Evolutionary conservation across 768 basidiomycete genomes (phyloP).

Genomic region (Boletus rubropictus): DNA sequence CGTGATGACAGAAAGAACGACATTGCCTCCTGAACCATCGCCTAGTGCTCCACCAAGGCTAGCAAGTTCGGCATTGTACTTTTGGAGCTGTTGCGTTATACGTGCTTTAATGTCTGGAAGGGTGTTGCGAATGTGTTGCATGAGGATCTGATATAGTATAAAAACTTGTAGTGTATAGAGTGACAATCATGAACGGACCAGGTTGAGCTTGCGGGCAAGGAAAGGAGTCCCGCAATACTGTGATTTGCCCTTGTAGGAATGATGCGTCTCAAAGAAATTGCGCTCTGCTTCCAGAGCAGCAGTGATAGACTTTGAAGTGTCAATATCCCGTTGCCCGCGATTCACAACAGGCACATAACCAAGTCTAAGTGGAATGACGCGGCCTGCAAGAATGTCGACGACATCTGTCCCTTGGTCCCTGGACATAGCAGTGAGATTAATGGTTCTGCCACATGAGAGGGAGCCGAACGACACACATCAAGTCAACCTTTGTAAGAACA

Average conservation of each 20-base stretch:
- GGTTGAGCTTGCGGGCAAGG: slow-evolving; percentile 90
- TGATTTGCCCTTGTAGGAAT: slow-evolving; percentile 88
- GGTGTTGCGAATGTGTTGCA: slow-evolving; percentile 97
- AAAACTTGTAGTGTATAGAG: not conserved
- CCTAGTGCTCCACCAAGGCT: slow-evolving; percentile 84
- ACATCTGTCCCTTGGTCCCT: slow-evolving; percentile 99
- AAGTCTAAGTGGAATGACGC: slow-evolving; percentile 90
- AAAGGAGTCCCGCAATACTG: slow-evolving; percentile 98
- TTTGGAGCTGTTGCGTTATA: slow-evolving; percentile 85
- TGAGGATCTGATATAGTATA: slow-evolving; percentile 65
- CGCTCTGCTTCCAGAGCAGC: slow-evolving; percentile 85
- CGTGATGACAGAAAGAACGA: slow-evolving; percentile 95
- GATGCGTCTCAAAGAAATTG: slow-evolving; percentile 91
- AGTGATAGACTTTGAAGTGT: slow-evolving; percentile 76
- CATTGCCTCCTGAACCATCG: slow-evolving; percentile 79
- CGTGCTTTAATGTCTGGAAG: slow-evolving; percentile 98
- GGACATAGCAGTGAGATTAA: slow-evolving; percentile 11
- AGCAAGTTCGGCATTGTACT: slow-evolving; percentile 78
- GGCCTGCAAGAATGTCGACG: slow-evolving; percentile 95
- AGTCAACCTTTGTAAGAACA: slow-evolving; percentile 95
- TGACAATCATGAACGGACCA: slow-evolving; percentile 45
- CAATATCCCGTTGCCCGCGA: slow-evolving; percentile 96
- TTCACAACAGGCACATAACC: slow-evolving; percentile 99
- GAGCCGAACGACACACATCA: slow-evolving; percentile 64
- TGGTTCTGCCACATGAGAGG: not conserved